Conservation (phyloP, 495 filamentous ascomycete species). For the Sphaerosporella brunnea region DNA sequence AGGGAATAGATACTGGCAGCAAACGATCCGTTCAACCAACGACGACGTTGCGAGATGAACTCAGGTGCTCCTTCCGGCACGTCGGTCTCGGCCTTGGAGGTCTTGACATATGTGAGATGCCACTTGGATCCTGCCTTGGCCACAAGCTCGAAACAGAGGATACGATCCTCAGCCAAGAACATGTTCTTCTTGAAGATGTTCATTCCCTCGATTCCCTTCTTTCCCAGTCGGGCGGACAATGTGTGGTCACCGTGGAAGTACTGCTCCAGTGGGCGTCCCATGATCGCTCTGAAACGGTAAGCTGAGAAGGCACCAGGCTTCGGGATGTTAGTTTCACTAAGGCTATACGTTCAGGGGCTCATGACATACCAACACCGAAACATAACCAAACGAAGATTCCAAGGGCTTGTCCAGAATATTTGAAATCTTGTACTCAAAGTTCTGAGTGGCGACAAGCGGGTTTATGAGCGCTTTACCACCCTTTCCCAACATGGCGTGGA, state of each 20-base stretch:
- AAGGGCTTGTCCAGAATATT: constrained; percentile 30
- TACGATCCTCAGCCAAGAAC: constrained; percentile 31
- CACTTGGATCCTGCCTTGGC: constrained; percentile 28
- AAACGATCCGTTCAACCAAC: constrained; percentile 28
- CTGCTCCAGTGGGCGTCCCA: constrained; percentile 29
- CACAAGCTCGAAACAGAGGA: constrained; percentile 28
- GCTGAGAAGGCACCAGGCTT: constrained; percentile 31
- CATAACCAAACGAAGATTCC: constrained; percentile 30
- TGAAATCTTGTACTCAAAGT: constrained; percentile 32
- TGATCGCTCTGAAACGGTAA: constrained; percentile 28
- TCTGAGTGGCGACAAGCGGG: constrained; percentile 29
- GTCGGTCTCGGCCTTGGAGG: constrained; percentile 27
- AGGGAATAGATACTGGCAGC: constrained; percentile 28
- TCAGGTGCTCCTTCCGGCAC: constrained; percentile 26
- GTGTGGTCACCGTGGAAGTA: constrained; percentile 31
- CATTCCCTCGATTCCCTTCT: constrained; percentile 58
- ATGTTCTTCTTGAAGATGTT: constrained; percentile 32
- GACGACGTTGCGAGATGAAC: constrained; percentile 27
- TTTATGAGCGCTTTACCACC: constrained; percentile 28
- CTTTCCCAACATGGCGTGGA: constrained; percentile 30
- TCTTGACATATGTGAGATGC: constrained; percentile 29
- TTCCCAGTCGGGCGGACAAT: constrained; percentile 74
- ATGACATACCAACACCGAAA: constrained; percentile 28
- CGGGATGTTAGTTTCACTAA: constrained; percentile 9
- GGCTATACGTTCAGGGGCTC: not conserved